Evolutionary conservation across 2,329 filamentous ascomycete genomes (phyloP).

Genomic region (Domatiomyces globalis): DNA sequence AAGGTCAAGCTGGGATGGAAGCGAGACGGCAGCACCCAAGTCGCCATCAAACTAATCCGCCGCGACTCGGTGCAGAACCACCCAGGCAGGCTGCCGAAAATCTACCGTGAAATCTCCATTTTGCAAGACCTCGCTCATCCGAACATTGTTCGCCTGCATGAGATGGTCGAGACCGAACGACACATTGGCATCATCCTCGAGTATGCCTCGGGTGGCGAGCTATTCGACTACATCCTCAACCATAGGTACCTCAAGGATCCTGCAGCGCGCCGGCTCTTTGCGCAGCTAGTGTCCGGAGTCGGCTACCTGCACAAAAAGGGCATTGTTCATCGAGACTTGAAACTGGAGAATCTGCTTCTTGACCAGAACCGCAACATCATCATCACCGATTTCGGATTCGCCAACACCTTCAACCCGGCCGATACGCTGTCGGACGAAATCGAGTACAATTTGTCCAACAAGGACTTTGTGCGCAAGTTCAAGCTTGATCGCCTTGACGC

Average conservation of each 20-base stretch:
- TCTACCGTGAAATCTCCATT: slow-evolving; percentile 92
- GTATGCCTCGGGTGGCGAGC: slow-evolving; percentile 91
- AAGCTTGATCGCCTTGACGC: slow-evolving; percentile 67
- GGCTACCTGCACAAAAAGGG: slow-evolving; percentile 97
- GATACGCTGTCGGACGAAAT: slow-evolving; percentile 86
- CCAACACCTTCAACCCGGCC: slow-evolving; percentile 83
- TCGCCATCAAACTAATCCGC: slow-evolving; percentile 95
- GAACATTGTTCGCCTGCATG: slow-evolving; percentile 91
- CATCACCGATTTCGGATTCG: slow-evolving; percentile 98
- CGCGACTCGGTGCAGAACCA: slow-evolving; percentile 81
- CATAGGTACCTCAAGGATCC: slow-evolving; percentile 93
- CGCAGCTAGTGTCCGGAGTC: slow-evolving; percentile 88
- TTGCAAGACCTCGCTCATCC: slow-evolving; percentile 76
- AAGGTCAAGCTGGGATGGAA: slow-evolving; percentile 99
- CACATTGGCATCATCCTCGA: slow-evolving; percentile 98
- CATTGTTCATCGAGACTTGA: slow-evolving; percentile 92
- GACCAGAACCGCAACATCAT: slow-evolving; percentile 98
- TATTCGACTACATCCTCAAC: slow-evolving; percentile 96
- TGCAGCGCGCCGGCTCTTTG: slow-evolving; percentile 77
- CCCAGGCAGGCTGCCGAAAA: slow-evolving; percentile 81
- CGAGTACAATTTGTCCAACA: slow-evolving; percentile 71
- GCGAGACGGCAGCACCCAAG: slow-evolving; percentile 80
- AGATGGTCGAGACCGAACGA: slow-evolving; percentile 95
- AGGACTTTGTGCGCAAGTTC: slow-evolving; percentile 73
- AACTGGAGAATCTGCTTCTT: slow-evolving; percentile 86